A percentile compares a stretch with the other conserved stretches of the same genome.
Conservation (phyloP, 331 rosid species). For the Arachis monticola region DNA sequence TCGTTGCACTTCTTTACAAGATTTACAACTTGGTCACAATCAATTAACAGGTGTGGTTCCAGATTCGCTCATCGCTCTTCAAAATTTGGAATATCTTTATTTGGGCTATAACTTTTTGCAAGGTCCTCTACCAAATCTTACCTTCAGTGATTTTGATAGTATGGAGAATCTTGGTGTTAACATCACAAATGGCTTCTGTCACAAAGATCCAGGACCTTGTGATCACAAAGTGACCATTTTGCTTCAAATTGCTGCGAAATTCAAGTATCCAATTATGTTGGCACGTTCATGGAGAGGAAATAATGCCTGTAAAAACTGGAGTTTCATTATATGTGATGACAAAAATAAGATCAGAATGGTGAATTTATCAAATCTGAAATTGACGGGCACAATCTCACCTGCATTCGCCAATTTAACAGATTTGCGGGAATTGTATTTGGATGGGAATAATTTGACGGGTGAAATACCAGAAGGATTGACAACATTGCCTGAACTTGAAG, state of each 20-base stretch:
- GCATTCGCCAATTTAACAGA: no score
- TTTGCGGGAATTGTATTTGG: no score
- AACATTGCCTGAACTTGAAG: not conserved
- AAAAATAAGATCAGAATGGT: not conserved
- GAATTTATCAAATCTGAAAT: not conserved
- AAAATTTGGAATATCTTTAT: no score
- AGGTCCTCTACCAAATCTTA: not conserved
- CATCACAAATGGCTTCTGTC: constrained; percentile 11
- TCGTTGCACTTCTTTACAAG: no score
- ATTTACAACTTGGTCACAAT: no score
- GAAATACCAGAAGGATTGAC: not conserved
- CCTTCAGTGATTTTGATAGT: not conserved
- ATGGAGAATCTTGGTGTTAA: not conserved
- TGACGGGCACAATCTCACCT: not conserved
- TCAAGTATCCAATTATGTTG: no score
- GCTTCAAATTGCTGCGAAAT: not conserved
- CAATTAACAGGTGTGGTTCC: no score
- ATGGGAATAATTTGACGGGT: not conserved
- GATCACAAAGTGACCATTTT: not conserved
- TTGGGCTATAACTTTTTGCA: no score
- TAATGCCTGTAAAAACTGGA: not conserved
- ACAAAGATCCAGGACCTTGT: not conserved
- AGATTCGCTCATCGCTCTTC: no score
- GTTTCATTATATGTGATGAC: not conserved
- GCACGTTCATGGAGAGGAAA: no score